Evolutionary conservation across 805 yeast genomes (phyloP).

Genomic region (Candida sphagnicola): DNA sequence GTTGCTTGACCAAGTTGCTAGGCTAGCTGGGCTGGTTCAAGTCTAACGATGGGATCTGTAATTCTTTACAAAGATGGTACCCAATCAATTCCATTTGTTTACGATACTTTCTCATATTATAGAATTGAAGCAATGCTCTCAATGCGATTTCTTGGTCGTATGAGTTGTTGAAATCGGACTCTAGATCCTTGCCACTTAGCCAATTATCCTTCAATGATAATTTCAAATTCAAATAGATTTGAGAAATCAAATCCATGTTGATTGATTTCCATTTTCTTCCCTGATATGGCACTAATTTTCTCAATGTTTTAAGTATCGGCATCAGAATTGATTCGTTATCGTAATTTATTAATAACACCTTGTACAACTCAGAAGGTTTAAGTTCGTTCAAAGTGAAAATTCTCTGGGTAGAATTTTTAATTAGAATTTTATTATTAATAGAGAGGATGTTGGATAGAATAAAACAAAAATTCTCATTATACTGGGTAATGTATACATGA

Average conservation of each 20-base stretch:
- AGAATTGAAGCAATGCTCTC: slow-evolving; percentile 72
- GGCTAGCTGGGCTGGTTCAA: no score
- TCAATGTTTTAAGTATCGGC: slow-evolving; percentile 71
- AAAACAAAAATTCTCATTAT: slow-evolving; percentile 43
- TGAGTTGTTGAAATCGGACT: slow-evolving; percentile 69
- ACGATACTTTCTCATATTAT: slow-evolving; percentile 59
- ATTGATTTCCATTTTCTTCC: slow-evolving; percentile 92
- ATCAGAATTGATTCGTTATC: slow-evolving; percentile 55
- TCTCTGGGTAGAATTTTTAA: slow-evolving; percentile 66
- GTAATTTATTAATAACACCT: slow-evolving; percentile 55
- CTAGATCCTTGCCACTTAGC: slow-evolving; percentile 78
- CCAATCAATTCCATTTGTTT: slow-evolving; percentile 54
- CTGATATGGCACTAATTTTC: slow-evolving; percentile 80
- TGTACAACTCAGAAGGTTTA: slow-evolving; percentile 60
- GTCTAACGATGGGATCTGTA: slow-evolving; percentile 16
- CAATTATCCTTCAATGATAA: slow-evolving; percentile 77
- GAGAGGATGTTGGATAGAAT: slow-evolving; percentile 50
- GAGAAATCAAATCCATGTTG: slow-evolving; percentile 90
- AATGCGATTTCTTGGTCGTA: slow-evolving; percentile 83
- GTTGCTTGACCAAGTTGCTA: no score
- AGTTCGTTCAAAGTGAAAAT: slow-evolving; percentile 57
- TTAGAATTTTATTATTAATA: slow-evolving; percentile 53
- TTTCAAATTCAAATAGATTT: slow-evolving; percentile 73
- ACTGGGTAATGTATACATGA: slow-evolving; percentile 23
- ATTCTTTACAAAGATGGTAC: slow-evolving; percentile 34